Evolutionary conservation across 345 rosid species (phyloP), one percentile per base, ranked within the genome.

Genomic region (Ailanthus altissimus): DNA sequence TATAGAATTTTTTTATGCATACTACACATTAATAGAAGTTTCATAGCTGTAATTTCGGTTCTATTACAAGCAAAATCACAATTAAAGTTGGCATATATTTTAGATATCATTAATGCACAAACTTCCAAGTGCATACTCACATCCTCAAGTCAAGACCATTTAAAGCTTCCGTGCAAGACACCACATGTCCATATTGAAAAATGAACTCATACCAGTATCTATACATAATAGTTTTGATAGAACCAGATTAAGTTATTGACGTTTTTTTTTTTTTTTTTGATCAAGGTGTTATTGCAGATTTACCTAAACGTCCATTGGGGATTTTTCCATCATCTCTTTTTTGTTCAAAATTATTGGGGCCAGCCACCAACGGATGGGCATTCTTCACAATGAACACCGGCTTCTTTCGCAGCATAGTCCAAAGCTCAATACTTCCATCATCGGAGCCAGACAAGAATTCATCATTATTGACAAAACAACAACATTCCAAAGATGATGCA

Each of bases 381-480:
- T 89, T 88, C 89, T 89, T 94, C 77, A 86, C 86, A 58, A 90
- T 84, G 85, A 71, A 83, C 26, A 87, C 80, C 2, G 99, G 98
- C 83, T 93, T 97, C 91, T 94, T 97, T 67, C 86, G 90, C 72
- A 84, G 72, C 32, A 75, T 18, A 32, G 77, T 82, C 98, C 99
- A 94, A 18, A 94, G 92, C 74, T 89, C 92, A 83, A 94, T 67
- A 80, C 90, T 89, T 83, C 99, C 98, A 81, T 94, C 90, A 86
- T 97, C 99, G 2, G 98, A 94, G 80, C 99, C 98, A 80, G 98
- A 87, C 73, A 97, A 81, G 83, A 90, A 97, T 75, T 97, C 96
- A 70, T 86, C 88, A 43, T 92, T 91, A 82, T 88, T 85, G 81
- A 97, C 83, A 81, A 97, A 90, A 84, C 97, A 88, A 75, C 98